A percentile compares a stretch with the other conserved stretches of the same genome.
Evolutionary conservation across 208 protist species (phyloP).

Genomic region (Leishmania martiniquensis): DNA sequence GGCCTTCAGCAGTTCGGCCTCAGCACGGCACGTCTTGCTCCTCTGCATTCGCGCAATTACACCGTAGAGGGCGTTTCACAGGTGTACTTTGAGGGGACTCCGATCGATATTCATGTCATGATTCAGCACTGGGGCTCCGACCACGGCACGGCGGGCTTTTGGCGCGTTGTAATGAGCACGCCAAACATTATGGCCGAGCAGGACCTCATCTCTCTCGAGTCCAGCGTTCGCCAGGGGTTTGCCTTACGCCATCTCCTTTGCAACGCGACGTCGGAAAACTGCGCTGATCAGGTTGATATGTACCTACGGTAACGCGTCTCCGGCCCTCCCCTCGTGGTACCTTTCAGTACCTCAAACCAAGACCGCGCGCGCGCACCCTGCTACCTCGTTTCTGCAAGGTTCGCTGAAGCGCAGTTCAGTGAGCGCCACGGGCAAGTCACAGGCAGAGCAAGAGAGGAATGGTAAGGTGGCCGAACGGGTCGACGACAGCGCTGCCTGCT

Average conservation of each 20-base stretch:
- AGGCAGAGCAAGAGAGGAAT: background rate
- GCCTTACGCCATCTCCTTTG: constrained; percentile 28
- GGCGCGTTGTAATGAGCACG: constrained; percentile 56
- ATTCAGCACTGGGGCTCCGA: constrained; percentile 50
- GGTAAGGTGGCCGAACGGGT: background rate
- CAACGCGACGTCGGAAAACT: constrained; percentile 24
- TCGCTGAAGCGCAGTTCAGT: background rate
- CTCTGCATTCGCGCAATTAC: constrained; percentile 32
- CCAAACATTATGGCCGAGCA: constrained; percentile 55
- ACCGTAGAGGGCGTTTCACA: constrained; percentile 31
- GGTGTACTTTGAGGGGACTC: constrained; percentile 59
- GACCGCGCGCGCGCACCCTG: background rate
- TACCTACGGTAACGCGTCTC: constrained; percentile 31
- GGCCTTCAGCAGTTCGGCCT: constrained; percentile 60
- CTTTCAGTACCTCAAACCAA: background rate
- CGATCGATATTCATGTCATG: constrained; percentile 57
- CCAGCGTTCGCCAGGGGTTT: constrained; percentile 31
- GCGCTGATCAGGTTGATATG: constrained; percentile 27
- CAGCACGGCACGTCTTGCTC: constrained; percentile 21
- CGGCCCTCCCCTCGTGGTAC: background rate
- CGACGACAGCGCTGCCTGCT: background rate
- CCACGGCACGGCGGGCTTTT: constrained; percentile 39
- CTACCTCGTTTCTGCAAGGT: background rate
- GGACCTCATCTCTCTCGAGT: constrained; percentile 41
- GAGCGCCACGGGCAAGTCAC: background rate